Evolutionary conservation across 371 early-diverging fungal species (phyloP).

Genomic region (Capillidium heterosporum): DNA sequence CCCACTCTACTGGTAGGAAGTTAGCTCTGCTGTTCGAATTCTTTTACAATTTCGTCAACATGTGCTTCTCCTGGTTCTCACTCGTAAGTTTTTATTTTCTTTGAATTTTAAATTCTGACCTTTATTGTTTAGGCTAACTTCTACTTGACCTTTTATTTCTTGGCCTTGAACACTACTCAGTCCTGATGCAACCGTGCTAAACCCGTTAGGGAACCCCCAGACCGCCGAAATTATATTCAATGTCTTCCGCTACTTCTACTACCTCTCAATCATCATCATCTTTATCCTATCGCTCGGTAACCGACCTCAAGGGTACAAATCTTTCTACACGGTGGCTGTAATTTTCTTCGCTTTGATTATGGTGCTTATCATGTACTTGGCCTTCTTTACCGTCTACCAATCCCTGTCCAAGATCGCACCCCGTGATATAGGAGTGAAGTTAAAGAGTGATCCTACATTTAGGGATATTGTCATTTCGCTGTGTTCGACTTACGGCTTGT

Average conservation of each 20-base stretch:
- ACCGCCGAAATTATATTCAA: conserved; percentile 10
- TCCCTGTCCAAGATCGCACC: background rate
- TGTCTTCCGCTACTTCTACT: conserved; percentile 29
- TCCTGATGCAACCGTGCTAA: too few relatives aligned
- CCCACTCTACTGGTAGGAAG: conserved; percentile 37
- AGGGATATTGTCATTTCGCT: conserved; percentile 68
- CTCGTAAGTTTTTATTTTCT: conserved; percentile 33
- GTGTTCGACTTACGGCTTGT: conserved; percentile 67
- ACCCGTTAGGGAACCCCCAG: too few relatives aligned
- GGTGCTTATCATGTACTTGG: conserved; percentile 48
- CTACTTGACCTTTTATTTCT: conserved; percentile 65
- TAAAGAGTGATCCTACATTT: conserved; percentile 23
- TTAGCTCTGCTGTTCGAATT: conserved; percentile 42
- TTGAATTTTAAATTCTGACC: background rate
- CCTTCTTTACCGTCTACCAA: conserved; percentile 13
- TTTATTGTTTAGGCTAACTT: conserved; percentile 24
- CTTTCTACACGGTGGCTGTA: conserved; percentile 39
- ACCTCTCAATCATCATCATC: conserved; percentile 37
- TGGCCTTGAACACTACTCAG: conserved; percentile 23
- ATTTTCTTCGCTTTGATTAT: conserved; percentile 53
- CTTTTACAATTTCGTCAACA: conserved; percentile 45
- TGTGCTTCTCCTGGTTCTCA: conserved; percentile 64
- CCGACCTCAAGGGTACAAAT: conserved; percentile 49
- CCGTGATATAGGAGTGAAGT: background rate
- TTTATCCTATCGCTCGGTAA: conserved; percentile 65